Base-by-base conservation (phyloP, 2,329 filamentous ascomycete genomes). In the Ampelomyces quisqualis region DNA sequence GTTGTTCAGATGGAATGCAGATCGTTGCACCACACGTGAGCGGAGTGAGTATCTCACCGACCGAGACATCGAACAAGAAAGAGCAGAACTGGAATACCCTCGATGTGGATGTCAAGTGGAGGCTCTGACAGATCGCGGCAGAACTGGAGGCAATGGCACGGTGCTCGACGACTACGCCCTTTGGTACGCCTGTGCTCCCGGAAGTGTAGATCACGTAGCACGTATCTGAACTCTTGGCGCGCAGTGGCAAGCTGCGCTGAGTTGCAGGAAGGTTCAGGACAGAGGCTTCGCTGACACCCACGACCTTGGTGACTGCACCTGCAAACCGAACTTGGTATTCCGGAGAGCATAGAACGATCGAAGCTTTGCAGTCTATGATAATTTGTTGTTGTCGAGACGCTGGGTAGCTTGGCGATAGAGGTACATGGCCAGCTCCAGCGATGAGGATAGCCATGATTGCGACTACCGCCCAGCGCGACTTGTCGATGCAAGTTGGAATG, bases 371-470 rank as follows among this genome's bases (percentile, higher is more conserved):
- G n/a, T 63, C 52, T 21, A 53, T 34, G 5, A 65, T 51, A 11
- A 66, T 61, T 28, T 66, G 53, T 7, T 40, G 38, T 23, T 60
- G 60, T 35, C 61, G 47, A 6, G 53, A 51, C n/a, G 33, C 27
- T 3, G 62, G 61, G 30, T 63, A 54, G 15, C 51, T 44, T n/a
- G 62, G 56, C 2, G 55, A 58, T 3, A 65, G 32, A 3, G 62
- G 60, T 11, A 65, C 62, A 20, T 59, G 64, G 4, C 51, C 65
- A 14, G 57, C 64, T 13, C 65, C 65, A 7, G 65, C 55, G 5
- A 68, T 51, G n/a, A 69, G 45, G 9, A 70, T 55, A 3, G 52
- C 64, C 48, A 68, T 57, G n/a, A 68, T 62, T 2, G 61, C 59
- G 9, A 69, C 65, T 10, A 68, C 53, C 5, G 65, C 62, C 63